Conservation (phyloP, 768 basidiomycete species). For the Goffeauzyma gilvescens region DNA sequence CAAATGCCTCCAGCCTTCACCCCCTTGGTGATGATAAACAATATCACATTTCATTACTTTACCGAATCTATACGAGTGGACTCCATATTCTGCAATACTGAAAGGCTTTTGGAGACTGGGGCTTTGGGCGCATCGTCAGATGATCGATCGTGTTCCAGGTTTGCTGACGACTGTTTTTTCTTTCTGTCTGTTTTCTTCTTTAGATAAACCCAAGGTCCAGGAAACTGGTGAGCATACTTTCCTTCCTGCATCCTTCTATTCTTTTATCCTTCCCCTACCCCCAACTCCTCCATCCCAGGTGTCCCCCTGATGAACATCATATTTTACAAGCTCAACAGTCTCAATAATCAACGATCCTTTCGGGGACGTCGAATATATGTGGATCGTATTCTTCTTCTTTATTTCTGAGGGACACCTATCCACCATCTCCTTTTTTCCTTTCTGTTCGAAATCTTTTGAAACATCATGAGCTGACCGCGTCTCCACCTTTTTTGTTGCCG, state of each 20-base stretch:
- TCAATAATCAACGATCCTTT: constrained; percentile 15
- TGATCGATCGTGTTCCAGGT: background rate
- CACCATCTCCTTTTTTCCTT: constrained; percentile 9
- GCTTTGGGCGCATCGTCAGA: background rate
- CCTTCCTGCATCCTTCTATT: background rate
- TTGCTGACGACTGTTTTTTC: background rate
- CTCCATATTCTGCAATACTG: constrained; percentile 32
- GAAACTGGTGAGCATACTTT: constrained; percentile 20
- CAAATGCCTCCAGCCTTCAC: too few species aligned
- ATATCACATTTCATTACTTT: constrained; percentile 26
- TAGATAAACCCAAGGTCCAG: constrained; percentile 21
- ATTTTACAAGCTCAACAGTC: constrained; percentile 34
- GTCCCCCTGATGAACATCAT: constrained; percentile 27
- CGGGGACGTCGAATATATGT: constrained; percentile 15
- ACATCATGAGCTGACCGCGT: too few species aligned
- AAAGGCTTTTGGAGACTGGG: constrained; percentile 4
- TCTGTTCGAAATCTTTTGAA: background rate
- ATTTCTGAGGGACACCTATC: constrained; percentile 22
- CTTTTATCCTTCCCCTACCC: constrained; percentile 1
- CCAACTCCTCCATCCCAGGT: constrained; percentile 3
- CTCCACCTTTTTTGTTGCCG: too few species aligned
- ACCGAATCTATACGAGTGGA: constrained; percentile 20
- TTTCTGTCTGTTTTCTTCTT: background rate
- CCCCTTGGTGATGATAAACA: constrained; percentile 21
- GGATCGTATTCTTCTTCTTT: constrained; percentile 30